Percentiles rank a stretch among this genome's conserved stretches.
These are phyloP conservation scores for Paramecium octaurelia DNA, from an alignment of 73 alveolate species.

Conservation along the genomic window DNA sequence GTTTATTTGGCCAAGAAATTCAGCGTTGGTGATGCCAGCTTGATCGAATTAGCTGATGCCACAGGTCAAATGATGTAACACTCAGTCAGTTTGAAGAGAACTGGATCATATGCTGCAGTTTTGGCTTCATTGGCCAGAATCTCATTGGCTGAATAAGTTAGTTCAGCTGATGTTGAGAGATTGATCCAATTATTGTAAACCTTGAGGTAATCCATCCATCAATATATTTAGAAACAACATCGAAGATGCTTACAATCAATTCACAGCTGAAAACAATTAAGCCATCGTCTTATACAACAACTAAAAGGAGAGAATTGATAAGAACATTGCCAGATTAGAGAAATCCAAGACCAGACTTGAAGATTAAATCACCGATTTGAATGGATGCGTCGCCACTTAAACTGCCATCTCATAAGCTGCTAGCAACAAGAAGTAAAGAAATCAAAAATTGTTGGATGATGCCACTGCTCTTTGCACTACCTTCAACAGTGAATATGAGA, in stretches of 20 bases:
- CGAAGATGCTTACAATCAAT: slow-evolving; percentile 36
- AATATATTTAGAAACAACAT: neutral
- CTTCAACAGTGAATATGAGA: slow-evolving; percentile 38
- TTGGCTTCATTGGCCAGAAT: slow-evolving; percentile 34
- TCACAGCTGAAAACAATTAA: slow-evolving; percentile 17
- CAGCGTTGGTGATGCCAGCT: slow-evolving; percentile 48
- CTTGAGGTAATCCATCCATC: neutral
- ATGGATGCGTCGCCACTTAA: slow-evolving; percentile 40
- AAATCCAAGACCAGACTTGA: slow-evolving; percentile 12
- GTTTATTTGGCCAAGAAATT: slow-evolving; percentile 33
- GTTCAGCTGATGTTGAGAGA: slow-evolving; percentile 47
- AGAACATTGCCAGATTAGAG: slow-evolving; percentile 39
- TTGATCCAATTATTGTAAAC: slow-evolving; percentile 32
- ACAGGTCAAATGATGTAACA: slow-evolving; percentile 41
- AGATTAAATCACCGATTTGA: slow-evolving; percentile 35
- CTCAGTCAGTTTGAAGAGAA: neutral
- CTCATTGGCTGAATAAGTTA: slow-evolving; percentile 47
- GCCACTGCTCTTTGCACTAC: slow-evolving; percentile 41
- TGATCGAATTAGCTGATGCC: slow-evolving; percentile 36
- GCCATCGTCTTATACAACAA: neutral
- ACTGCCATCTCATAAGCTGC: slow-evolving; percentile 51
- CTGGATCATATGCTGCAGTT: slow-evolving; percentile 48
- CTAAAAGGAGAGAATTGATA: slow-evolving; percentile 46
- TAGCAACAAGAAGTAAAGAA: slow-evolving; percentile 39
- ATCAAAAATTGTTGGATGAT: slow-evolving; percentile 1